Base-by-base conservation (phyloP, 2,329 filamentous ascomycete species). In the Dactylellina parvicollis region DNA sequence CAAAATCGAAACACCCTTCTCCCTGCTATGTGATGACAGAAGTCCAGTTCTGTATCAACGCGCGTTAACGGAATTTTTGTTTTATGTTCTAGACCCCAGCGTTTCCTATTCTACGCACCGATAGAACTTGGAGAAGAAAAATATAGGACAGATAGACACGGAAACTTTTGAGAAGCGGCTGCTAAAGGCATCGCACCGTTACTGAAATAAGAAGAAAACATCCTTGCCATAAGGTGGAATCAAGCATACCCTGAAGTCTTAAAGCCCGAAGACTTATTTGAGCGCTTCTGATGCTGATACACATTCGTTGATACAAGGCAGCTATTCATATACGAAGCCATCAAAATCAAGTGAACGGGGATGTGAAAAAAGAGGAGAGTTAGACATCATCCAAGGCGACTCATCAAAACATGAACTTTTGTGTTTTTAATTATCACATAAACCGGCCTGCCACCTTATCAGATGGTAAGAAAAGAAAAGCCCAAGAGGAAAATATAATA, bases 391-490 rank as follows among this genome's bases (percentile, higher is more conserved):
- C n/a, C n/a, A n/a, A n/a, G n/a, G n/a, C 36, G 34, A 55, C 42
- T 49, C 52, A 61, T 66, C 44, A 36, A 59, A 71, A 22, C 57
- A 64, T 50, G 18, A 73, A 59, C 54, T 73, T 73, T 73, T 66
- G n/a, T 60, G 36, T 60, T 60, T 73, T 55, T 56, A 22, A 54
- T 38, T 59, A 56, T 61, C 55, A 60, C 26, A 42, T 26, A 46
- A 55, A 60, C 61, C 34, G 26, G 20, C 50, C 44, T 20, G 32
- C 38, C 22, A 40, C 18, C n/a, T 52, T 38, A 56, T 16, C 18
- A 59, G 18, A 50, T 18, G 18, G 47, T 44, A 52, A 36, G 26
- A 59, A 22, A 30, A 49, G 46, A 32, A 20, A 28, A 60, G 24
- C 26, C 8, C 1, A 18, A 47, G 47, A 20, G 26, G 20, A 30